These are phyloP conservation scores for Ilyonectria mors-panacis DNA, from an alignment of 2,329 filamentous ascomycete species.

Conservation along the genomic window DNA sequence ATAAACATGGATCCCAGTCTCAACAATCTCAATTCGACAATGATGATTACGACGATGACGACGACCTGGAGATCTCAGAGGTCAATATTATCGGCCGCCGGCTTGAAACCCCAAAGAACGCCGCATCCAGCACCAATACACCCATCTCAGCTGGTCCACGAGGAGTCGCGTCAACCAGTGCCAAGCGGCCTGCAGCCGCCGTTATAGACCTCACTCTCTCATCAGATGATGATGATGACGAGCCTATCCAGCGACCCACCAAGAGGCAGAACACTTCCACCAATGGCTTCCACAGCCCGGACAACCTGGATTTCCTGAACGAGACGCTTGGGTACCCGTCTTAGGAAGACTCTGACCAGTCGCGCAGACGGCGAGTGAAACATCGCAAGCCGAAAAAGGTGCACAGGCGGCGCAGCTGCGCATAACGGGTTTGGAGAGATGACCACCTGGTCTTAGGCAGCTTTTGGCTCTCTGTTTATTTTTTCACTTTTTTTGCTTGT, in stretches of 20 bases:
- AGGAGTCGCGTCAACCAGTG: constrained; percentile 53
- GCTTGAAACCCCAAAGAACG: constrained; percentile 55
- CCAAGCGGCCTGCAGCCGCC: constrained; percentile 65
- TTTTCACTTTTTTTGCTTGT: constrained; percentile 12
- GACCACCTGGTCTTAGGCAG: constrained; percentile 10
- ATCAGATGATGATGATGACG: constrained; percentile 68
- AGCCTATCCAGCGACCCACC: constrained; percentile 59
- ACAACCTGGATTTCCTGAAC: constrained; percentile 39
- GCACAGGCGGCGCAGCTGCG: constrained; percentile 5
- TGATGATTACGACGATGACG: constrained; percentile 63
- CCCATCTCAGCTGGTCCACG: constrained; percentile 57
- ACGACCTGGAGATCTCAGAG: constrained; percentile 66
- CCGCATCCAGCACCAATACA: constrained; percentile 55
- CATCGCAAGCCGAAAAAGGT: constrained; percentile 28
- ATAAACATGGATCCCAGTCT: constrained; percentile 34
- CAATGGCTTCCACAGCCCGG: constrained; percentile 43
- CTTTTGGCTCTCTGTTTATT: background rate
- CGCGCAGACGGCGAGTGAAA: constrained; percentile 25
- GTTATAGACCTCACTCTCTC: constrained; percentile 74
- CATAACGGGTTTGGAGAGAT: constrained; percentile 2
- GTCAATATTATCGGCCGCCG: constrained; percentile 55
- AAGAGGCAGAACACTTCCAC: constrained; percentile 62
- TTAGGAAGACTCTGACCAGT: constrained; percentile 37
- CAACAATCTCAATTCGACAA: constrained; percentile 45
- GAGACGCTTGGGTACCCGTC: constrained; percentile 42